These are phyloP conservation scores for Solidago caesia DNA, from an alignment of 129 eudicot genomes.

Conservation along the genomic window DNA sequence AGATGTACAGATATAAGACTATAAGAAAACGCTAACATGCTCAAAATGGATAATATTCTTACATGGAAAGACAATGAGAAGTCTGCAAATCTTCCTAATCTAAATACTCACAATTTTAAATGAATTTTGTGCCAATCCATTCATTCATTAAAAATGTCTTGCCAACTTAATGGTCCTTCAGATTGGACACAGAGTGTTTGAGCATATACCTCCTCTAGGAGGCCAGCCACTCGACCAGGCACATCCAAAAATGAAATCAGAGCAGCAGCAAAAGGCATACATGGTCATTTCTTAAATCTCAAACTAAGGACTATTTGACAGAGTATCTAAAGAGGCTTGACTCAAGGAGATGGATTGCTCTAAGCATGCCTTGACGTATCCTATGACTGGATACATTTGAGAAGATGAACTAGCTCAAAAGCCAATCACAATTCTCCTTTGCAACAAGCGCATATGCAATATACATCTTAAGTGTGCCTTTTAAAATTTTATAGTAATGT, in stretches of 20 bases:
- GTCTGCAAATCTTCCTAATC: not conserved
- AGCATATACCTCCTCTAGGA: not conserved
- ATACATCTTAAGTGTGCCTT: not conserved
- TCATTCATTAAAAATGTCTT: not conserved
- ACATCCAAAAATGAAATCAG: not conserved
- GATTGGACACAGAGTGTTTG: too few species aligned
- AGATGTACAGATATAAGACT: not conserved
- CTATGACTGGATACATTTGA: not conserved
- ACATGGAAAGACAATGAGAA: not conserved
- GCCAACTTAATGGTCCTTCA: not conserved
- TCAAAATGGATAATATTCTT: slow-evolving; percentile 1
- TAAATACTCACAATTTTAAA: not conserved
- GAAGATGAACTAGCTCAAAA: not conserved
- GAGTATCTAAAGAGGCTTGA: not conserved
- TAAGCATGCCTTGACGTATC: not conserved
- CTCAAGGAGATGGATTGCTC: not conserved
- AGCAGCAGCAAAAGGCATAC: not conserved
- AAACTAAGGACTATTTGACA: too few species aligned
- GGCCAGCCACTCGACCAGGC: not conserved
- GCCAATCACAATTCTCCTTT: not conserved
- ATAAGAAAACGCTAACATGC: not conserved
- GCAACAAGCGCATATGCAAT: not conserved
- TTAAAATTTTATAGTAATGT: not conserved
- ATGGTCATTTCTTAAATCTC: not conserved
- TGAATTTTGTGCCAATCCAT: not conserved